phyloP scores from a whole-genome alignment of 1,284 basidiomycete genomes.

The Malassezia slooffiae region DNA sequence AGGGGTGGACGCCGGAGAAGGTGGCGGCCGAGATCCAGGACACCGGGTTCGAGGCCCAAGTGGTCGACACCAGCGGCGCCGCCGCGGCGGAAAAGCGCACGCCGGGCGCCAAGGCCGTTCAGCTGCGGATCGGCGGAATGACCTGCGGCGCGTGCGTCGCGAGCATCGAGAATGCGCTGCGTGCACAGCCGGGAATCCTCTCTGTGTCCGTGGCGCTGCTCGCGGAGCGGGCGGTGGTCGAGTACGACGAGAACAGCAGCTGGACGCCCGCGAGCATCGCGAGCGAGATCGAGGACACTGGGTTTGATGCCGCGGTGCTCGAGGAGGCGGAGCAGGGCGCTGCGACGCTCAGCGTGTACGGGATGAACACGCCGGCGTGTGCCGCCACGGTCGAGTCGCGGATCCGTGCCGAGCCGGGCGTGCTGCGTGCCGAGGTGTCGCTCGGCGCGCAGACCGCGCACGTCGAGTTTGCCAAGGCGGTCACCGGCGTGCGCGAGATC shows the following conservation, averaged over 20 bases:
- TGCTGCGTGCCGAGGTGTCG: constrained; percentile 25
- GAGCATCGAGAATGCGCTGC: constrained; percentile 85
- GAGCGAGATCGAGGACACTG: constrained; percentile 80
- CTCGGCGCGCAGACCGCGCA: constrained; percentile 32
- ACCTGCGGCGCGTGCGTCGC: constrained; percentile 82
- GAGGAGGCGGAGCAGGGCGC: constrained; percentile 8
- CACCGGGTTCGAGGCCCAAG: constrained; percentile 72
- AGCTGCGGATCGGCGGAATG: constrained; percentile 75
- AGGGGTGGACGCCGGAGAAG: constrained; percentile 62
- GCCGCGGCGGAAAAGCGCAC: neutral
- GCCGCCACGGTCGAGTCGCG: constrained; percentile 65
- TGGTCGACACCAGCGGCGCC: neutral
- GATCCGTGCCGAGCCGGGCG: constrained; percentile 55
- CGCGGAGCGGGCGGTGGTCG: constrained; percentile 80
- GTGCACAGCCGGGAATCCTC: constrained; percentile 68
- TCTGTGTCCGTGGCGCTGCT: constrained; percentile 84
- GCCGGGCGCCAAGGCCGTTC: neutral
- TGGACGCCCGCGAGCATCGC: constrained; percentile 63
- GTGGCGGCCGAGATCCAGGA: constrained; percentile 71
- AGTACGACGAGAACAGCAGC: constrained; percentile 61
- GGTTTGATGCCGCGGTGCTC: constrained; percentile 61
- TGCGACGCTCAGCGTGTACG: constrained; percentile 60
- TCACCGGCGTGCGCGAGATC: constrained; percentile 28
- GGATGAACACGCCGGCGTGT: constrained; percentile 79
- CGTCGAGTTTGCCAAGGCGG: constrained; percentile 26